Conservation (phyloP, 805 yeast genomes). For the Monosporozyma siamensis region DNA sequence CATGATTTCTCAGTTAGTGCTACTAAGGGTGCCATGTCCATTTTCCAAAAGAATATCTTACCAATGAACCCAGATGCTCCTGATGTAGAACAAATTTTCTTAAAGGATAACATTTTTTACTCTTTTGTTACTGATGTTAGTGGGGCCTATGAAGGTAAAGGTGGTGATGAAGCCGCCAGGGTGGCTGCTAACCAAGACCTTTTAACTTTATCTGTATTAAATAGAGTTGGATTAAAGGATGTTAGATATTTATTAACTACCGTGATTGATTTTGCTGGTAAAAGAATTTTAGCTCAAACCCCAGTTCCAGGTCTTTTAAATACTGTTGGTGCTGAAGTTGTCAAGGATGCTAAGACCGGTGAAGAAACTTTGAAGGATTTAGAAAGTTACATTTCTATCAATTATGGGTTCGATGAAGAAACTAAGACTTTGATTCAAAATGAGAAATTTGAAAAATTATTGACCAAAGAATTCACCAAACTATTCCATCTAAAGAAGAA, state of each 20-base stretch:
- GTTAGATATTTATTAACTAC: slow-evolving; percentile 69
- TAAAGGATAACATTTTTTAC: slow-evolving; percentile 80
- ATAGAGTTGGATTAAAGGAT: slow-evolving; percentile 52
- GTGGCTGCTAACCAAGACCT: slow-evolving; percentile 73
- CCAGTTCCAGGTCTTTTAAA: slow-evolving; percentile 78
- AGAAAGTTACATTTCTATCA: slow-evolving; percentile 40
- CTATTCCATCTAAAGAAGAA: slow-evolving; percentile 62
- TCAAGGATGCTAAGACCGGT: slow-evolving; percentile 35
- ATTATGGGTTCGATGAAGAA: slow-evolving; percentile 68
- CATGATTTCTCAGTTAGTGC: slow-evolving; percentile 73
- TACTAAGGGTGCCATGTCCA: slow-evolving; percentile 66
- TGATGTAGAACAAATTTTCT: slow-evolving; percentile 51
- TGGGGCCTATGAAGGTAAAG: slow-evolving; percentile 54
- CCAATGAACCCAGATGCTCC: slow-evolving; percentile 78
- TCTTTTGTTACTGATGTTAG: slow-evolving; percentile 56
- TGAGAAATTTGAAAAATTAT: slow-evolving; percentile 43
- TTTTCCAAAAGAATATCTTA: slow-evolving; percentile 60
- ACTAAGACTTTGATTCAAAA: slow-evolving; percentile 41
- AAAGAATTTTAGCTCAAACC: slow-evolving; percentile 81
- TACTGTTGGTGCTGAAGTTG: slow-evolving; percentile 32
- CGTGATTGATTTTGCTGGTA: slow-evolving; percentile 86
- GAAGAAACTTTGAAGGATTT: slow-evolving; percentile 33
- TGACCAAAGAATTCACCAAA: slow-evolving; percentile 52
- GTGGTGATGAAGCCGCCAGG: slow-evolving; percentile 82
- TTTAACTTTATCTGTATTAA: slow-evolving; percentile 57